Evolutionary conservation across 2,329 filamentous ascomycete genomes (phyloP), one percentile per base, ranked within the genome.

Genomic region (Cercospora nicotianae): DNA sequence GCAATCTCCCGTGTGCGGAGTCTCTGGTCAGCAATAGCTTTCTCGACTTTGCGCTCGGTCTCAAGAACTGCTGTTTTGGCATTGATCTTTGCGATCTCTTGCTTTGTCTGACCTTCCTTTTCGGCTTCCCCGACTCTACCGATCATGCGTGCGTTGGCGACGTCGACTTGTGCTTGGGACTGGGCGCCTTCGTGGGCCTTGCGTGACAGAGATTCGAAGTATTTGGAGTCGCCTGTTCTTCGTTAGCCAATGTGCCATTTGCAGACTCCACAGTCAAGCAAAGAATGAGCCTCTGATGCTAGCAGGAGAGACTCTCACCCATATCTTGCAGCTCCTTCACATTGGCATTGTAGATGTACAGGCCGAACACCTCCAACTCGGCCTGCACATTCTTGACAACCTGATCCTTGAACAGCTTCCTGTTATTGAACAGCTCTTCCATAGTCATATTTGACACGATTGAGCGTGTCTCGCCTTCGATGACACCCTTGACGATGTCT

Each of bases 391-490:
- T 80, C 63, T 81, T 76, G 63, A 83, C 81, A 72, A 87, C 84
- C 72, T 89, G 72, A 85, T 86, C 55, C 64, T 75, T 74, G 70
- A 75, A 75, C 18, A 74, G 55, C n/a, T 73, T 70, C 0, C 74
- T 65, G 51, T 92, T 89, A 68, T 89, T 90, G 79, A 94, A 94
- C 67, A 96, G 91, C 79, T 95, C 92, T 77, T 94, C 92, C 91
- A 95, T 94, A n/a, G 91, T 94, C 91, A 96, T 94, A 73, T 88
- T 90, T 0, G 89, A 92, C 51, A 96, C 91, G 63, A 96, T 88
- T 5, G 92, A 90, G 67, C 93, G 87, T 0, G 91, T 94, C 79
- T 96, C 93, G 69, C 93, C 93, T 79, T 96, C 92, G 73, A 96
- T 95, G 78, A 96, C 93, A 68, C 92, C 92, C 79, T 93, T 94